Evolutionary conservation across 2,329 filamentous ascomycete genomes (phyloP), one percentile per base, ranked within the genome.

Genomic region (Tolypocladium album): DNA sequence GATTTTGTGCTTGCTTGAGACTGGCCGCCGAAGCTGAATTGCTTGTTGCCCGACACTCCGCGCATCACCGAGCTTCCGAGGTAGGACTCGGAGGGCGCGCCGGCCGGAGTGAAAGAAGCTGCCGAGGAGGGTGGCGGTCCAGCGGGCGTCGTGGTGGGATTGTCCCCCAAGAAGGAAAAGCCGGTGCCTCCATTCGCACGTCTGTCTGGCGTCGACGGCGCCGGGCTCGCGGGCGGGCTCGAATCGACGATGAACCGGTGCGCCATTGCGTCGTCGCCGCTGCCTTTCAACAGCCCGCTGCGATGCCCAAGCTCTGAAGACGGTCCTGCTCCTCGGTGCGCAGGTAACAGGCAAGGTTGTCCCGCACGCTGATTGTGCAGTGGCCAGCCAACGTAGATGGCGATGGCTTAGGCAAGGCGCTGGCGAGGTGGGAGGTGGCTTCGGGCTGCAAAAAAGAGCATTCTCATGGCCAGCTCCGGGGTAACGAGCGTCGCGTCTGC

Each of bases 71-170:
- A 83, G 70, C 81, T 83, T 60, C 81, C 78, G 43, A 84, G 70
- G 65, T 76, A 83, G 15, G 79, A 80, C 38, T 76, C 79, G 27
- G 82, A 81, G 0, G 82, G 82, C 20, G 81, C 81, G 60, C 83
- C 83, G 20, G 76, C 75, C 1, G 82, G 81, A 1, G 82, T 83
- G 70, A 83, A 84, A 52, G 80, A 82, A 5, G 77, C 77, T 11
- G 76, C 75, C 9, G 80, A 80, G 36, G 82, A 81, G 0, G 81
- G 79, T 36, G 80, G 79, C 39, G 77, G 77, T 0, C 77, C 81
- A 22, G 77, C 78, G 6, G 82, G 81, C 2, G 82, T 84, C 2
- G 79, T 83, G 43, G 81, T 79, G 8, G 80, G 79, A 57, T 76
- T 72, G 11, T 78, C 74, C 61, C 70, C 76, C 45, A 76, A 75